A percentile compares a stretch with the other conserved stretches of the same genome.
These are phyloP conservation scores for Dictyostelium firmibasis DNA, from an alignment of 78 protist species.

Conservation along the genomic window DNA sequence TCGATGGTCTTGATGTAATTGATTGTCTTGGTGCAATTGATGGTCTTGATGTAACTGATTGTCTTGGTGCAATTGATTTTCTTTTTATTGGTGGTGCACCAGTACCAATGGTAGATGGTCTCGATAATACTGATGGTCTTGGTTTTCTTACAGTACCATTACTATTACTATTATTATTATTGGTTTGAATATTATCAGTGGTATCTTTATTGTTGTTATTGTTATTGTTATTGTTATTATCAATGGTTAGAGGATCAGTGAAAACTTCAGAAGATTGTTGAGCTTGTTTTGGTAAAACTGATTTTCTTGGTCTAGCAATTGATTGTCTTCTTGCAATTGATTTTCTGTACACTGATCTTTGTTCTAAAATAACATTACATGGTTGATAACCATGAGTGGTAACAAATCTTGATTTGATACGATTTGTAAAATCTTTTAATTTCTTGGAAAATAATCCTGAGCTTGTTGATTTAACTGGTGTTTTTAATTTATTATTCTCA, in stretches of 20 bases:
- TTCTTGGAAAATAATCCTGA: conserved; percentile 20
- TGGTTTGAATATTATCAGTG: not conserved
- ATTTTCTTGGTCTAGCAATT: conserved; percentile 20
- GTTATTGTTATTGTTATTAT: not conserved
- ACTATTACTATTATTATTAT: not conserved
- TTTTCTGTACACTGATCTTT: not conserved
- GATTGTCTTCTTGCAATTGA: conserved; percentile 47
- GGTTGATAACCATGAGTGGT: conserved; percentile 46
- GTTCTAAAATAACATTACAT: conserved; percentile 58
- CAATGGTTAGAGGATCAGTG: not conserved
- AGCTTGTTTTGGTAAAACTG: conserved; percentile 10
- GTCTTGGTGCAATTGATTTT: not conserved
- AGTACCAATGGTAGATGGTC: too few relatives aligned
- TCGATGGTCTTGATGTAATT: not conserved
- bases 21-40: not conserved
- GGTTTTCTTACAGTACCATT: not conserved
- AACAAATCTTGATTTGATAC: conserved; percentile 6
- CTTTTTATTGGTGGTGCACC: too few relatives aligned
- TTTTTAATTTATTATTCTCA: not conserved
- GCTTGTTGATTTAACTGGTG: not conserved
- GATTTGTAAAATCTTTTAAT: conserved; percentile 31
- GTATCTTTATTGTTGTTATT: not conserved
- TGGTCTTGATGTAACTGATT: not conserved
- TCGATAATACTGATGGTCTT: not conserved
- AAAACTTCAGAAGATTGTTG: not conserved